Base-by-base conservation (phyloP, 2,329 filamentous ascomycete genomes). In the Botrytis squamosa region DNA sequence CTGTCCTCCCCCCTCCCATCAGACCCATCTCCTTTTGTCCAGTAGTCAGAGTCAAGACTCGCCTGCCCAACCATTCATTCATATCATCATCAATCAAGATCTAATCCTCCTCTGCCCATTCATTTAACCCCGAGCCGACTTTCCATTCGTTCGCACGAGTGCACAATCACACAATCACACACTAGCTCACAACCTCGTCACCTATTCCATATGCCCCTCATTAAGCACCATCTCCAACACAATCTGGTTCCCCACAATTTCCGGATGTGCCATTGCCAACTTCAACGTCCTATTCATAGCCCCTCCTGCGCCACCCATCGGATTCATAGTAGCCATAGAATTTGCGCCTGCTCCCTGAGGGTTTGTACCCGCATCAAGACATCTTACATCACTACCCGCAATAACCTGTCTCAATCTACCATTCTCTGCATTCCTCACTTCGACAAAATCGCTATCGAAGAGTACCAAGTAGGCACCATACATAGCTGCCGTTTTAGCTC, bases 391-490 rank as follows among this genome's bases (percentile, higher is more conserved):
- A 75, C 93, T 88, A 0, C 96, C 96, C 0, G 94, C 92, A 78
- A 99, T 97, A 74, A 99, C 96, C 84, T 99, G 96, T 79, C 96
- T 89, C 76, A 99, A 83, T 33, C 97, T 89, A 0, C 96, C 96
- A 80, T 98, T 98, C 85, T 98, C 94, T 29, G 96, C 96, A 79
- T 99, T 98, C 72, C 96, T 90, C 71, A 99, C 94, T 84, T 99
- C 96, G 66, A 99, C 94, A 78, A 98, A 99, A 82, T 98, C 95
- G 36, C 93, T 92, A 82, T 98, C 96, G 84, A 98, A 97, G 7
- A 99, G 89, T 12, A 99, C 86, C 7, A 99, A 88, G 82, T 97
- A 98, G 74, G 94, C 92, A 1, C 94, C 95, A 79, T 94, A 97
- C 84, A 98, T 91, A 75, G 94, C 96, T 2, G 95, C 95, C 20